Percentiles rank a stretch among this genome's conserved stretches.
phyloP scores from a whole-genome alignment of 768 basidiomycete genomes.

The button mushroom (Agaricus bisporus) region DNA sequence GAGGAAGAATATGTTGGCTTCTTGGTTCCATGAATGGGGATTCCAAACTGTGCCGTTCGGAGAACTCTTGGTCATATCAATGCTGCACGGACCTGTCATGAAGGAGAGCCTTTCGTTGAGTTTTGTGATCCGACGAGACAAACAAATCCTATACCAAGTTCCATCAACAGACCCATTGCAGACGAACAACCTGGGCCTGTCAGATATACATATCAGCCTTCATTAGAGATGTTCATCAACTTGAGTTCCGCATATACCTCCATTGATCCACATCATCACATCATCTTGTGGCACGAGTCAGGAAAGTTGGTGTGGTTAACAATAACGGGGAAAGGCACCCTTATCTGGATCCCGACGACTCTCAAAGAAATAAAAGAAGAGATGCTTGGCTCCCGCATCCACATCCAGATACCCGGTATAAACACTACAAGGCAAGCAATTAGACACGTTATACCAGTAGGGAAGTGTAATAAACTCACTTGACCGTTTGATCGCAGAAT shows the following conservation, averaged over 20 bases:
- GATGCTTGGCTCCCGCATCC: constrained; percentile 45
- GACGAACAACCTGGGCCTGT: constrained; percentile 36
- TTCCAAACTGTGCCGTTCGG: constrained; percentile 47
- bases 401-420: constrained; percentile 62
- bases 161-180: constrained; percentile 61
- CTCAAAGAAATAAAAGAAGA: constrained; percentile 82
- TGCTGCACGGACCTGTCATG: constrained; percentile 34
- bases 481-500: constrained; percentile 55
- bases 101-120: constrained; percentile 11
- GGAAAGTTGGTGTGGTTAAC: neutral
- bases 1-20: constrained; percentile 58
- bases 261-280: constrained; percentile 52
- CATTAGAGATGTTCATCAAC: neutral
- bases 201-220: neutral
- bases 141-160: constrained; percentile 45
- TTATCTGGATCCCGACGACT: constrained; percentile 53
- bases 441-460: neutral
- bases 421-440: neutral
- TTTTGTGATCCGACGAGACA: neutral
- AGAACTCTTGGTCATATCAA: constrained; percentile 50
- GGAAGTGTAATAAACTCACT: constrained; percentile 21
- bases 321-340: constrained; percentile 14
- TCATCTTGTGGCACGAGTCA: constrained; percentile 30
- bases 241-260: constrained; percentile 25
- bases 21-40: constrained; percentile 62